phyloP scores from a whole-genome alignment of 345 rosid genomes.

The Gossypium australe region DNA sequence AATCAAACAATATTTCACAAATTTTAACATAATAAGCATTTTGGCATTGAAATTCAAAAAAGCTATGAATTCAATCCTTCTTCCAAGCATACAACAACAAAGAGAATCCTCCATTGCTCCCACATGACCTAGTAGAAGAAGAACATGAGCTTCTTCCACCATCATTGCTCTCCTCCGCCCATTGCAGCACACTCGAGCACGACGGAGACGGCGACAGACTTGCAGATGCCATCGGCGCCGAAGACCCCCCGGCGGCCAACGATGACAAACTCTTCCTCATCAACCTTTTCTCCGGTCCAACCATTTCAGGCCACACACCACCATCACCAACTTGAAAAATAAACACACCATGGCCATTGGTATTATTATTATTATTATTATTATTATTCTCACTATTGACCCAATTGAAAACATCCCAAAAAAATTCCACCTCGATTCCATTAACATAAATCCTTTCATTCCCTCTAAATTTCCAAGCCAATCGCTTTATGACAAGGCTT shows the following conservation, averaged over 20 bases:
- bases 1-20: constrained; percentile 5
- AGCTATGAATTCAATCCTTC: constrained; percentile 17
- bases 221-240: constrained; percentile 15
- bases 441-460: constrained; percentile 36
- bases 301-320: constrained; percentile 57
- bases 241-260: not conserved
- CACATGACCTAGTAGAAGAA: constrained; percentile 44
- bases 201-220: constrained; percentile 34
- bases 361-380: not conserved
- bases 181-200: constrained; percentile 47
- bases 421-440: constrained; percentile 44
- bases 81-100: constrained; percentile 56
- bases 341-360: constrained; percentile 41
- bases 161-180: constrained; percentile 69
- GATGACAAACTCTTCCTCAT: constrained; percentile 42
- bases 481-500: constrained; percentile 36
- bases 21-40: not conserved
- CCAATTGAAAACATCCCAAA: constrained; percentile 60
- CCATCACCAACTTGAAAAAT: constrained; percentile 64
- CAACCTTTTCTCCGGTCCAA: constrained; percentile 51
- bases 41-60: not conserved
- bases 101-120: constrained; percentile 46
- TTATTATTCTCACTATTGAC: constrained; percentile 13
- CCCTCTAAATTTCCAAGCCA: constrained; percentile 58
- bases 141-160: constrained; percentile 54